Conservation (phyloP, 73 alveolate genomes). For the Paramecium pentaurelia region DNA sequence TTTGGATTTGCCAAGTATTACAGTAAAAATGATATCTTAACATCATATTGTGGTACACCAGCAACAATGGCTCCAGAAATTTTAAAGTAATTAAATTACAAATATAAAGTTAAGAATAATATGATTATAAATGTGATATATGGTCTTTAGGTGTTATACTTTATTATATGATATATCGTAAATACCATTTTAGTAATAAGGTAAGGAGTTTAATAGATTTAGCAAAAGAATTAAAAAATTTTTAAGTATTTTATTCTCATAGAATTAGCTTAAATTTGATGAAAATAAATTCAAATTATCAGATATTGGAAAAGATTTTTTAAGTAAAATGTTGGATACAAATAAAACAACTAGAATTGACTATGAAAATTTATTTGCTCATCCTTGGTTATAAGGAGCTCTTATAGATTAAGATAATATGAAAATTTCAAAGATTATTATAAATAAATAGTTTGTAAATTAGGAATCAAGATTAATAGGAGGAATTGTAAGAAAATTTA, state of each 20-base stretch:
- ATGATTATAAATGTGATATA: conserved; percentile 6
- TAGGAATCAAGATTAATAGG: neutral
- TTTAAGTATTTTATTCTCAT: neutral
- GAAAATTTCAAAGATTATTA: neutral
- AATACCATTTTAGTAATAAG: neutral
- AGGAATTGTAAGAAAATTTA: neutral
- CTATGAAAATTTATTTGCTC: conserved; percentile 25
- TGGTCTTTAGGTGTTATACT: conserved; percentile 36
- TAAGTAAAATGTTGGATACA: conserved; percentile 38
- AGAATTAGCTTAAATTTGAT: neutral
- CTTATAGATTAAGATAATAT: neutral
- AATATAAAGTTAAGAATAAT: neutral
- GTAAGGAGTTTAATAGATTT: neutral
- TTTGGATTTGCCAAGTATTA: conserved; percentile 48
- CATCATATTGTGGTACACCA: conserved; percentile 13
- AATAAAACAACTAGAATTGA: conserved; percentile 29
- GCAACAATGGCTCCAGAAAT: conserved; percentile 38
- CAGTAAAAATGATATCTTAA: neutral
- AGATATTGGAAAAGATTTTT: neutral
- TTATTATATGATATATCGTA: neutral
- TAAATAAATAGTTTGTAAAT: neutral
- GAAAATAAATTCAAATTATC: neutral
- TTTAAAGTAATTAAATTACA: neutral
- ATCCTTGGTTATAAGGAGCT: neutral
- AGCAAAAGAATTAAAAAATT: neutral